These are phyloP conservation scores for Candida berthetii DNA, from an alignment of 805 yeast species.

Conservation along the genomic window DNA sequence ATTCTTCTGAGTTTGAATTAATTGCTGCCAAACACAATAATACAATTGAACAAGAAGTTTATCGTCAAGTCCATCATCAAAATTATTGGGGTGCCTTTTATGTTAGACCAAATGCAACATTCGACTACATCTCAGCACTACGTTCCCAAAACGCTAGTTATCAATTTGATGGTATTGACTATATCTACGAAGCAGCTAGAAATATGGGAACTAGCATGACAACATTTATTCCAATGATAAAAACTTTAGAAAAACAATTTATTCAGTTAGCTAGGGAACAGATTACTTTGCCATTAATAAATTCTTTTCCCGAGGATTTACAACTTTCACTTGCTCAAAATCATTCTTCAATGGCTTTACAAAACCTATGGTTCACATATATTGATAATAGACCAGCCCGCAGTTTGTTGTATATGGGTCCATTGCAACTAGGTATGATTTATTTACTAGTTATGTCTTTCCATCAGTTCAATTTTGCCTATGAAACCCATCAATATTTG, in stretches of 20 bases:
- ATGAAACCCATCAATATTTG: slow-evolving; percentile 38
- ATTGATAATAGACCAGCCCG: slow-evolving; percentile 38
- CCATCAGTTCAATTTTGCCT: slow-evolving; percentile 57
- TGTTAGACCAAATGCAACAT: slow-evolving; percentile 40
- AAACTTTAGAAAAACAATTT: slow-evolving; percentile 7
- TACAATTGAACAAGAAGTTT: slow-evolving; percentile 26
- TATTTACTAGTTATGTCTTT: slow-evolving; percentile 62
- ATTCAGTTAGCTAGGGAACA: slow-evolving; percentile 13
- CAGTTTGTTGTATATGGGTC: slow-evolving; percentile 45
- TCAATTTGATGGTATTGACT: slow-evolving; percentile 18
- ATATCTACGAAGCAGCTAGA: slow-evolving; percentile 54
- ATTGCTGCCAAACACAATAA: slow-evolving; percentile 5
- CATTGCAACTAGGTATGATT: slow-evolving; percentile 62
- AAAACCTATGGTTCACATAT: slow-evolving; percentile 10
- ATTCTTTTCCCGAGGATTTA: background rate
- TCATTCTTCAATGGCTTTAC: slow-evolving; percentile 20
- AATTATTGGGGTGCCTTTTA: slow-evolving; percentile 54
- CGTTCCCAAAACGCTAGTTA: slow-evolving; percentile 5
- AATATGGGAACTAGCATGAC: slow-evolving; percentile 39
- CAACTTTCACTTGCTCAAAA: slow-evolving; percentile 8
- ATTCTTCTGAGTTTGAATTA: slow-evolving; percentile 1
- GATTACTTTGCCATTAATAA: slow-evolving; percentile 7
- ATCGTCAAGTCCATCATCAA: slow-evolving; percentile 40
- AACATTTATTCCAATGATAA: slow-evolving; percentile 35
- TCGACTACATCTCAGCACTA: slow-evolving; percentile 13